A percentile compares a stretch with the other conserved stretches of the same genome.
phyloP scores from a whole-genome alignment of 805 yeast species.

The Ogataea parapolymorpha region DNA sequence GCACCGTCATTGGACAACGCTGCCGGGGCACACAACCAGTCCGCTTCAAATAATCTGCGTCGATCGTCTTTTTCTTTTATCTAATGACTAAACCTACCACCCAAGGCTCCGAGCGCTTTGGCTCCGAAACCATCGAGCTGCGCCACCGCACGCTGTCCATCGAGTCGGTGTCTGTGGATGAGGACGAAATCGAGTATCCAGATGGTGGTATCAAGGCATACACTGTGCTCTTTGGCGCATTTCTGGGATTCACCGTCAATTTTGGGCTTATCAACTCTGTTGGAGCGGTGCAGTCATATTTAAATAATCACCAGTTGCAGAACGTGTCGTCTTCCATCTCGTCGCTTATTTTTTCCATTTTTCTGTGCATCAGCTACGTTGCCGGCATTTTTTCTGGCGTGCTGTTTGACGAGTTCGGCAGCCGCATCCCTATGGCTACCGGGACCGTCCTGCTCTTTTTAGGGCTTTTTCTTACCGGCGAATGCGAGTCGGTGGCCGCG shows the following conservation, averaged over 20 bases:
- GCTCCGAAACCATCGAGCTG: constrained; percentile 4
- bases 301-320: constrained; percentile 52
- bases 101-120: not conserved
- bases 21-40: constrained; percentile 12
- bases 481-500: constrained; percentile 35
- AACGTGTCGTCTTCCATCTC: constrained; percentile 43
- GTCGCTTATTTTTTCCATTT: constrained; percentile 65
- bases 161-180: constrained; percentile 9
- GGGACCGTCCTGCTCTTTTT: constrained; percentile 42
- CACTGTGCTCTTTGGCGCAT: constrained; percentile 54
- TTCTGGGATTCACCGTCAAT: constrained; percentile 50
- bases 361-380: constrained; percentile 45
- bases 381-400: constrained; percentile 54
- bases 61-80: constrained; percentile 6
- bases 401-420: constrained; percentile 53
- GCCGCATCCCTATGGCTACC: constrained; percentile 37
- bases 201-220: constrained; percentile 63
- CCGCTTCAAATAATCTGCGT: not conserved
- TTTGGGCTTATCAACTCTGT: constrained; percentile 57
- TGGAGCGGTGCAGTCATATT: constrained; percentile 62
- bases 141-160: constrained; percentile 6
- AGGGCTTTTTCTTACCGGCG: constrained; percentile 54
- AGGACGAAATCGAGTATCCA: constrained; percentile 36
- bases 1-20: constrained; percentile 16
- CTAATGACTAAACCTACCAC: not conserved